Evolutionary conservation across 495 filamentous ascomycete genomes (phyloP), one percentile per base, ranked within the genome.

Genomic region (Aspergillus kassunensis): DNA sequence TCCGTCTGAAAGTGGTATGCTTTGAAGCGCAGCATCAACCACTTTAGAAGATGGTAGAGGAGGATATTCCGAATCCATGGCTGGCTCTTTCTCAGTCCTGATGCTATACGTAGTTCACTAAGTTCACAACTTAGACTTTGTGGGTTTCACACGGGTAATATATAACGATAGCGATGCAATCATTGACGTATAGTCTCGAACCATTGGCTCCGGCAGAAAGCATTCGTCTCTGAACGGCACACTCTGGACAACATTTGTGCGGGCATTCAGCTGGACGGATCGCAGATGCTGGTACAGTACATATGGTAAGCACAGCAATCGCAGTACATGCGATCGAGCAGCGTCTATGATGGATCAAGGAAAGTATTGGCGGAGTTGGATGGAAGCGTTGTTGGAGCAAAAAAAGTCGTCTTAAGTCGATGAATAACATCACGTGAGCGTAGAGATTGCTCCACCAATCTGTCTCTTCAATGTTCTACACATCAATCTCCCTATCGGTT

Each of bases 21-120:
- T 47, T 9, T 53, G 46, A 8, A 43, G 16, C 3, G 45, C 45
- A 49, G 35, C 47, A n/a, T 40, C 25, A 39, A 41, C 15, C 10
- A 7, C 42, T 21, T 11, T 12, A 30, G 49, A 29, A 9, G 40
- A 29, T 19, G 40, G 39, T 20, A 46, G 34, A 21, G 57, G 48
- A 42, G 57, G 47, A 39, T 55, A 48, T 23, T 58, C 54, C 10
- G 51, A 53, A 43, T 50, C 41, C 52, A 56, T 55, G 12, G 21
- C 34, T n/a, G 30, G 2, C 23, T 23, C 41, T 11, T 43, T 29
- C 15, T 45, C 41, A 44, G 43, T 29, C 29, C 21, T n/a, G 4
- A 12, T n/a, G 41, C n/a, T n/a, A n/a, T n/a, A n/a, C n/a, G n/a
- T n/a, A n/a, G n/a, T n/a, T n/a, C n/a, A n/a, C n/a, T n/a, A n/a